Evolutionary conservation across 148 eudicot species (phyloP).

Genomic region (Camellia sinensis): DNA sequence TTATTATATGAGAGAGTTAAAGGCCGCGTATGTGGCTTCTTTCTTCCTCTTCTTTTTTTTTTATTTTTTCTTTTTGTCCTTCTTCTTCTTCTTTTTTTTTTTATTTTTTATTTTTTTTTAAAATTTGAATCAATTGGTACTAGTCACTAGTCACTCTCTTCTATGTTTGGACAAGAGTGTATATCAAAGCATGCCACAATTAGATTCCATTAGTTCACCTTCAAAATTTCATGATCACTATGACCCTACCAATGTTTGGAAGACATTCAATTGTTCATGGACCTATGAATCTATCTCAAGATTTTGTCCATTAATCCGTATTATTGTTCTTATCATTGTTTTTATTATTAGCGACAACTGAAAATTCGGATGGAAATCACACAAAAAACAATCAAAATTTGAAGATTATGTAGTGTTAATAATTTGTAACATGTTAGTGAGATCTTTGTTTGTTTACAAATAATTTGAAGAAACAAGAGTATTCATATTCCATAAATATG

Average conservation of each 20-base stretch:
- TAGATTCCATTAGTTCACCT: not conserved
- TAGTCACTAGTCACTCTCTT: not conserved
- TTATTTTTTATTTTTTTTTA: too few relatives aligned
- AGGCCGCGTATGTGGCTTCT: too few relatives aligned
- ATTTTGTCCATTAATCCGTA: not conserved
- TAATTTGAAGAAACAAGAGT: not conserved
- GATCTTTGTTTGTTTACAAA: not conserved
- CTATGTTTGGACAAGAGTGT: not conserved
- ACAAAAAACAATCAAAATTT: not conserved
- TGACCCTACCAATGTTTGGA: conserved; percentile 13
- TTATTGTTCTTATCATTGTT: not conserved
- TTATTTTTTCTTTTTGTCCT: too few relatives aligned
- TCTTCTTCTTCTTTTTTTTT: too few relatives aligned
- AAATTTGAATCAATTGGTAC: too few relatives aligned
- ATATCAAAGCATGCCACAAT: not conserved
- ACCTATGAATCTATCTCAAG: conserved; percentile 11
- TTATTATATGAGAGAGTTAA: too few relatives aligned
- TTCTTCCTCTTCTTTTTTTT: too few relatives aligned
- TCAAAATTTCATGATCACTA: not conserved
- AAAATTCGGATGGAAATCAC: not conserved
- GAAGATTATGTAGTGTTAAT: not conserved
- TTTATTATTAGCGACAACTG: not conserved
- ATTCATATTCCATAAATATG: too few relatives aligned
- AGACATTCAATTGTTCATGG: not conserved
- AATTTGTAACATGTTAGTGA: not conserved